Evolutionary conservation across 1,139 yeast genomes (phyloP), one percentile per base, ranked within the genome.

Genomic region (Taphrina pruni): DNA sequence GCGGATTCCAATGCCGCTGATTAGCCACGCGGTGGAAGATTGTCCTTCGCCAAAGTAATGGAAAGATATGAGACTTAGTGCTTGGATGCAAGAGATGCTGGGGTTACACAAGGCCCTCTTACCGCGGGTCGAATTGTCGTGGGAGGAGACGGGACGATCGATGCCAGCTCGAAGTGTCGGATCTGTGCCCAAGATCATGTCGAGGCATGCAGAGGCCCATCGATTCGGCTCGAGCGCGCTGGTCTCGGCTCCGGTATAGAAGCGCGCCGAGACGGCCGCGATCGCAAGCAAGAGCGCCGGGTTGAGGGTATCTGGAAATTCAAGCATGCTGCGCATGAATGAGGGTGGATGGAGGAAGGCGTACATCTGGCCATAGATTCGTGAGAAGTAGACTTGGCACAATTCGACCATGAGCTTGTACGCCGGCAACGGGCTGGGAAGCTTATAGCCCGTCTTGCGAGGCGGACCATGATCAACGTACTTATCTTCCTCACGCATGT

Each of bases 321-420:
- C 73, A 32, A 75, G 73, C 41, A 79, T 70, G 32, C 76, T 71
- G 7, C 74, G 74, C 73, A 79, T 74, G 60, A 79, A 78, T 1
- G 79, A 73, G 0, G 79, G 79, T 48, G 76, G 74, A 72, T 79
- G 81, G 20, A 79, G 74, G 68, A 79, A 78, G 17, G 78, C 76
- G 70, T 79, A 79, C 5, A 80, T 78, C 70, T 78, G 81, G 66
- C 77, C 76, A 72, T 79, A 79, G 55, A 79, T 73, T 60, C 78
- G 75, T 48, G 77, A 72, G 71, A 79, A 79, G 70, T 79, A 79
- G 11, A 75, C 70, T 54, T 72, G 74, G 26, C 72, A 72, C 14
- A 73, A 66, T 36, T 58, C 62, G 17, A 58, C 32, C 43, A 58
- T 20, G n/a, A 58, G 35, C n/a, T 46, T 43, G 35, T 58, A 43